Evolutionary conservation across 2,329 filamentous ascomycete species (phyloP).

Genomic region (Rhinocladiella mackenziei): DNA sequence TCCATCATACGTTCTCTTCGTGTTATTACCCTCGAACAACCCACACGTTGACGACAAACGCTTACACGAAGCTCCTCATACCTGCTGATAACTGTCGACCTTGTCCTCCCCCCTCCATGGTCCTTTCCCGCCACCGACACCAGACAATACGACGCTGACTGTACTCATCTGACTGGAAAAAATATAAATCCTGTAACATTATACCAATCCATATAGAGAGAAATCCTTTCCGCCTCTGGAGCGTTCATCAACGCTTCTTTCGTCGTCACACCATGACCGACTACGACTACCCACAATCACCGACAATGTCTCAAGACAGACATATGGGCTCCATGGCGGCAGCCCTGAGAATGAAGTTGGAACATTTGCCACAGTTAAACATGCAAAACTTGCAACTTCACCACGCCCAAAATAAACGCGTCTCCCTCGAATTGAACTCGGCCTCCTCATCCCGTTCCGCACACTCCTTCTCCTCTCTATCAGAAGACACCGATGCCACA

Average conservation of each 20-base stretch:
- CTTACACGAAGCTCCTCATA: too few relatives aligned
- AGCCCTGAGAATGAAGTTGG: constrained; percentile 26
- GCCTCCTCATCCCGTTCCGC: constrained; percentile 27
- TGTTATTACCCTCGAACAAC: too few relatives aligned
- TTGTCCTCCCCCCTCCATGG: background rate
- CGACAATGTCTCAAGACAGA: constrained; percentile 22
- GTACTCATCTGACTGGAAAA: constrained; percentile 11
- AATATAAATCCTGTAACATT: too few relatives aligned
- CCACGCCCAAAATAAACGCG: constrained; percentile 14
- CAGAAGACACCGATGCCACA: constrained; percentile 29
- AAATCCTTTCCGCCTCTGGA: background rate
- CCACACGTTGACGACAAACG: too few relatives aligned
- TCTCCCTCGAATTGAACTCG: constrained; percentile 21
- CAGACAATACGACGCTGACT: constrained; percentile 22
- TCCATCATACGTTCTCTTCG: too few relatives aligned
- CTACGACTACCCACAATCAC: constrained; percentile 22
- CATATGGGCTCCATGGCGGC: constrained; percentile 28
- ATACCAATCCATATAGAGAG: too few relatives aligned
- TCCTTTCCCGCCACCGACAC: too few relatives aligned
- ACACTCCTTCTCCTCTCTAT: constrained; percentile 24
- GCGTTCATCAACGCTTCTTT: background rate
- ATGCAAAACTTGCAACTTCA: constrained; percentile 20
- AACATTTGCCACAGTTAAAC: constrained; percentile 25
- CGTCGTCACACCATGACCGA: constrained; percentile 17
- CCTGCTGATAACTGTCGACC: background rate